Percentiles rank a stretch among this genome's conserved stretches.
phyloP scores from a whole-genome alignment of 1,284 basidiomycete species.

The Marasmius tenuissimus region DNA sequence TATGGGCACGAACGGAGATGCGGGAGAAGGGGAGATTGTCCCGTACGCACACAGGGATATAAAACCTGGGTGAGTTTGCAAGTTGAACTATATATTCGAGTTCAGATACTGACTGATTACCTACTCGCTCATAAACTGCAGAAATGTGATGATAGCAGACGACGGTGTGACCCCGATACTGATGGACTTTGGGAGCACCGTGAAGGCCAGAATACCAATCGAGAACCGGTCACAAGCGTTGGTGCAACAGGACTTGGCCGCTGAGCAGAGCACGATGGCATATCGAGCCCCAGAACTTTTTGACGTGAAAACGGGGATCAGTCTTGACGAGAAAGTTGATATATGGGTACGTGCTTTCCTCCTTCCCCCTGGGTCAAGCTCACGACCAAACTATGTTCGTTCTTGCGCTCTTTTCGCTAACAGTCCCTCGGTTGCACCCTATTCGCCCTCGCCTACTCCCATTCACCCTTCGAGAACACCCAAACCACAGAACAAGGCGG shows the following conservation, averaged over 20 bases:
- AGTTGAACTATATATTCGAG: not conserved
- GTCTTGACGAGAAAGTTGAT: slow-evolving; percentile 92
- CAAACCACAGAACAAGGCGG: slow-evolving; percentile 87
- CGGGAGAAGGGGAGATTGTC: slow-evolving; percentile 55
- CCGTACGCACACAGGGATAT: slow-evolving; percentile 97
- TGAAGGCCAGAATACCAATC: slow-evolving; percentile 78
- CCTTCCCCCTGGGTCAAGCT: slow-evolving; percentile 86
- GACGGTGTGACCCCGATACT: slow-evolving; percentile 85
- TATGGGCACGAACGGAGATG: slow-evolving; percentile 30
- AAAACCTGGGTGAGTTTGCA: slow-evolving; percentile 80
- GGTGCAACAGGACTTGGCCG: slow-evolving; percentile 90
- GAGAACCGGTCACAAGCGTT: slow-evolving; percentile 85
- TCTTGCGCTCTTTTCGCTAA: no score
- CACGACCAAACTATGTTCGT: not conserved
- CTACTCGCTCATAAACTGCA: slow-evolving; percentile 27
- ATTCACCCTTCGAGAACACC: slow-evolving; percentile 90
- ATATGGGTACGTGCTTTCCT: slow-evolving; percentile 73
- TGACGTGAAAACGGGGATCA: slow-evolving; percentile 88
- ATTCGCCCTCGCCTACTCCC: slow-evolving; percentile 88
- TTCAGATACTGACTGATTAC: not conserved
- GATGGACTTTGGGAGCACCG: slow-evolving; percentile 96
- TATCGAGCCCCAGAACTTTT: slow-evolving; percentile 95
- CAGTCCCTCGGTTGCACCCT: slow-evolving; percentile 92
- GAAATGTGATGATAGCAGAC: slow-evolving; percentile 96
- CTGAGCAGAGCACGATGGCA: slow-evolving; percentile 95